Percentiles rank a stretch among this genome's conserved stretches.
Evolutionary conservation across 441 rosid species (phyloP).

Genomic region (Sinapis alba): DNA sequence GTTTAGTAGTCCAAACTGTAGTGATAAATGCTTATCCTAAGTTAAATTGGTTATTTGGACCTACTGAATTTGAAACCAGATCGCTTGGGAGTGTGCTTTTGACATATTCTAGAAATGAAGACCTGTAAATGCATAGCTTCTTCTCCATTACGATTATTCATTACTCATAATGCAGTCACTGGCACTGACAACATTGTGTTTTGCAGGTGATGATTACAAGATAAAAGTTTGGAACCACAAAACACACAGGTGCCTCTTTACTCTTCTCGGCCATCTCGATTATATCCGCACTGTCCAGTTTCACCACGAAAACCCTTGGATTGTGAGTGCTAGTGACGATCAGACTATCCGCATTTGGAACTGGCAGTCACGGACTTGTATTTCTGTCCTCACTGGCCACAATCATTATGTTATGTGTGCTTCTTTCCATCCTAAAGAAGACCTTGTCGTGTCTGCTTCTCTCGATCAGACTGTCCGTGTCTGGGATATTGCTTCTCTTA

Average conservation of each 20-base stretch:
- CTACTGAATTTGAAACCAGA: neutral
- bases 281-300: constrained; percentile 89
- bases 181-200: neutral
- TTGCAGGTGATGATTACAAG: constrained; percentile 85
- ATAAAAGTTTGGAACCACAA: constrained; percentile 93
- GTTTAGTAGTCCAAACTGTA: neutral
- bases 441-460: constrained; percentile 32
- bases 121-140: neutral
- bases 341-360: constrained; percentile 94
- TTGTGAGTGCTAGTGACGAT: constrained; percentile 94
- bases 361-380: constrained; percentile 89
- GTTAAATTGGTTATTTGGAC: neutral
- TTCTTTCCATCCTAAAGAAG: constrained; percentile 86
- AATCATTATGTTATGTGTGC: constrained; percentile 96
- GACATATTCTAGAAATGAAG: neutral
- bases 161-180: neutral
- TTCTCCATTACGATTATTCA: neutral
- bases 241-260: constrained; percentile 78
- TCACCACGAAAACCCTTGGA: constrained; percentile 90
- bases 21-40: neutral
- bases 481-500: constrained; percentile 6
- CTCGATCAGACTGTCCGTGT: constrained; percentile 17
- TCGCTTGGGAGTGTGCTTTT: neutral
- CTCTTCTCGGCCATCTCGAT: constrained; percentile 92
- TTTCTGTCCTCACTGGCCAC: constrained; percentile 85